phyloP scores from a whole-genome alignment of 2,329 filamentous ascomycete species.

The Ceratocystis ficicola region DNA sequence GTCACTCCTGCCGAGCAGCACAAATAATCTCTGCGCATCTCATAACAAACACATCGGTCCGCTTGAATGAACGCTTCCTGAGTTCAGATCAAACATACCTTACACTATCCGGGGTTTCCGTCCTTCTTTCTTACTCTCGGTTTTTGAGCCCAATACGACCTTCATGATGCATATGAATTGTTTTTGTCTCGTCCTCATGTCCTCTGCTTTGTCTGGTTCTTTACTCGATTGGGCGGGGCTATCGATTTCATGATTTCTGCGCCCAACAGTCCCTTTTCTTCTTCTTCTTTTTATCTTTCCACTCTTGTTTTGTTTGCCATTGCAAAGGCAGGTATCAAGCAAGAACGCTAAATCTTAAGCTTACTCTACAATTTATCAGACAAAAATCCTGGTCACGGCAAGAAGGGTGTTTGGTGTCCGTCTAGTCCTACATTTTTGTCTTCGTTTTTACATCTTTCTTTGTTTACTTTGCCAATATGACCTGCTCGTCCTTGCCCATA shows the following conservation, averaged over 20 bases:
- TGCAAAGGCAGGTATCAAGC: neutral
- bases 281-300: neutral
- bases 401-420: neutral
- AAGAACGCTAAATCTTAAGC: neutral
- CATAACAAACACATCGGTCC: neutral
- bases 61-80: conserved; percentile 12
- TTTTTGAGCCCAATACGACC: conserved; percentile 1
- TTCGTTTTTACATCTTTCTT: neutral
- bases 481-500: neutral
- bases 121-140: neutral
- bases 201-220: neutral
- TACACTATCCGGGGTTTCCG: neutral
- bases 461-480: neutral
- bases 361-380: neutral
- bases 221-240: neutral
- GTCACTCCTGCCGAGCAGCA: conserved; percentile 43
- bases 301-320: neutral
- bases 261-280: neutral
- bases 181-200: conserved; percentile 7
- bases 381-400: neutral
- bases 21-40: conserved; percentile 24
- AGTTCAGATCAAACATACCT: conserved; percentile 4
- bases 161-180: conserved; percentile 9
- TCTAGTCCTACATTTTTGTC: neutral
- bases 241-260: neutral